A percentile compares a stretch with the other conserved stretches of the same genome.
Conservation (phyloP, 2,329 filamentous ascomycete genomes). For the Leptodontidium sp. region DNA sequence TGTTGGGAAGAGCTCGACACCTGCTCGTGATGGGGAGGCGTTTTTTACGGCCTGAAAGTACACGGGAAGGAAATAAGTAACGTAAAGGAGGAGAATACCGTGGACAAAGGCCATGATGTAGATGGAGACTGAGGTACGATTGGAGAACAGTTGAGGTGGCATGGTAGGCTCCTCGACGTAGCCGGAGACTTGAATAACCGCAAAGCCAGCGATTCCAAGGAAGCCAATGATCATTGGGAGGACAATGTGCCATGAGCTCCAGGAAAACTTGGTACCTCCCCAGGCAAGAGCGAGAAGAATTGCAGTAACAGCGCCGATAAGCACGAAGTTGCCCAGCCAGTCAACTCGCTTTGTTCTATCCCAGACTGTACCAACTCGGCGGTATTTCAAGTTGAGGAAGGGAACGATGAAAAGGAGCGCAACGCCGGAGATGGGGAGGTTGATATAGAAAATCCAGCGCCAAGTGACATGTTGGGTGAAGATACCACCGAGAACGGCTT, state of each 20-base stretch:
- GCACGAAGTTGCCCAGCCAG: slow-evolving; percentile 65
- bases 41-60: slow-evolving; percentile 73
- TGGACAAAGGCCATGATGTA: slow-evolving; percentile 76
- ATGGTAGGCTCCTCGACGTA: slow-evolving; percentile 75
- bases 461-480: slow-evolving; percentile 25
- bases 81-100: slow-evolving; percentile 56
- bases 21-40: slow-evolving; percentile 69
- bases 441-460: slow-evolving; percentile 29
- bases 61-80: slow-evolving; percentile 51
- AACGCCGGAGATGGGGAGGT: slow-evolving; percentile 33
- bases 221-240: slow-evolving; percentile 66
- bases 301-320: slow-evolving; percentile 79
- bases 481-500: slow-evolving; percentile 27
- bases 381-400: slow-evolving; percentile 69
- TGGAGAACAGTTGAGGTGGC: slow-evolving; percentile 74
- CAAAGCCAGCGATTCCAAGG: slow-evolving; percentile 64
- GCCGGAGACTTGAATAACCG: slow-evolving; percentile 52
- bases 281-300: slow-evolving; percentile 85
- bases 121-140: slow-evolving; percentile 69
- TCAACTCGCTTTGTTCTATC: slow-evolving; percentile 66
- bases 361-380: slow-evolving; percentile 50
- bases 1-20: slow-evolving; percentile 77
- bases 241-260: slow-evolving; percentile 34
- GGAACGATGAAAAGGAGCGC: slow-evolving; percentile 59
- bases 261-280: slow-evolving; percentile 76